Evolutionary conservation across 1,139 yeast species (phyloP).

Genomic region (Kodamaea alishanica): DNA sequence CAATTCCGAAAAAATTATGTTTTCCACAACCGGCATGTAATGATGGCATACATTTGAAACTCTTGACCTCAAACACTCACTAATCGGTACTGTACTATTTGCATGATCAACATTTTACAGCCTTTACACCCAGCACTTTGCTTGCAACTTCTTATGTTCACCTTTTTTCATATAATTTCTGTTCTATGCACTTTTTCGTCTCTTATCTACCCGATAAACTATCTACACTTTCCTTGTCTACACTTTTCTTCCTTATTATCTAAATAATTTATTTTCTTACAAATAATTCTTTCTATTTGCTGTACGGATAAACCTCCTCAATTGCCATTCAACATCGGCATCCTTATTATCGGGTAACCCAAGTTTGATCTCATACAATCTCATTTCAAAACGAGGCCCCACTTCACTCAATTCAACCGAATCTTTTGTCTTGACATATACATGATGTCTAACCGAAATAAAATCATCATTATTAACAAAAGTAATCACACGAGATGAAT

Average conservation of each 20-base stretch:
- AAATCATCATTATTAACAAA: constrained; percentile 89
- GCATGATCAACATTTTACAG: too few relatives aligned
- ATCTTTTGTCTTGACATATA: constrained; percentile 84
- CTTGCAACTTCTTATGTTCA: too few relatives aligned
- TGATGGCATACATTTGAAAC: too few relatives aligned
- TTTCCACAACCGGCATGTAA: too few relatives aligned
- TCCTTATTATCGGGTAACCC: constrained; percentile 94
- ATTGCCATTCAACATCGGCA: constrained; percentile 97
- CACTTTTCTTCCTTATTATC: not conserved
- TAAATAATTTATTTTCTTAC: constrained; percentile 5
- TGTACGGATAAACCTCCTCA: constrained; percentile 87
- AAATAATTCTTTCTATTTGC: constrained; percentile 92
- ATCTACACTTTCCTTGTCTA: not conserved
- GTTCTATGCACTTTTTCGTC: too few relatives aligned
- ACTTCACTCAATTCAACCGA: constrained; percentile 91
- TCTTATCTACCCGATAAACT: too few relatives aligned
- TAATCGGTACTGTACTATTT: too few relatives aligned
- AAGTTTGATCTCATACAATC: constrained; percentile 77
- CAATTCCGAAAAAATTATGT: too few relatives aligned
- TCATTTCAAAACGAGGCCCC: constrained; percentile 98
- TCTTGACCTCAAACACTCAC: too few relatives aligned
- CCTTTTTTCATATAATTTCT: too few relatives aligned
- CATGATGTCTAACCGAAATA: constrained; percentile 91
- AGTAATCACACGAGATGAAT: constrained; percentile 82
- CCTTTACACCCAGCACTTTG: too few relatives aligned